A percentile compares a stretch with the other conserved stretches of the same genome.
Conservation (phyloP, 306 rosid genomes). For the Chamaecrista fasciculata region DNA sequence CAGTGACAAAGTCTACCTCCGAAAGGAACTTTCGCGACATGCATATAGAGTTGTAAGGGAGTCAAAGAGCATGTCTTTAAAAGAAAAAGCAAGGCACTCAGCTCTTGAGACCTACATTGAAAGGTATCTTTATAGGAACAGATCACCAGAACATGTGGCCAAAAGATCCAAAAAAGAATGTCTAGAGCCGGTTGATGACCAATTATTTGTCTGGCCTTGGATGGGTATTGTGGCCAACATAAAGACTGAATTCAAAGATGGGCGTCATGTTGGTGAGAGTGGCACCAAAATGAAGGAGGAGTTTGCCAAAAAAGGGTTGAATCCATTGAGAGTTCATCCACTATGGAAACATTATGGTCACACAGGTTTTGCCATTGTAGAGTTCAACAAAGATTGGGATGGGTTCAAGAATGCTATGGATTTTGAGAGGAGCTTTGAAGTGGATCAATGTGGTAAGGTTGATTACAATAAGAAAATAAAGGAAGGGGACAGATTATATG, state of each 20-base stretch:
- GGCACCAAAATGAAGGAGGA: slow-evolving; percentile 62
- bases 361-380: slow-evolving; percentile 64
- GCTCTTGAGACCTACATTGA: slow-evolving; percentile 52
- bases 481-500: slow-evolving; percentile 48
- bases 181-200: slow-evolving; percentile 2
- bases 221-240: slow-evolving; percentile 70
- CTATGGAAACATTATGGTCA: slow-evolving; percentile 68
- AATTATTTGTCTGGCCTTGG: slow-evolving; percentile 67
- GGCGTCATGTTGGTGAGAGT: slow-evolving; percentile 58
- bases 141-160: background rate
- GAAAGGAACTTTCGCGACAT: slow-evolving; percentile 54
- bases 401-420: slow-evolving; percentile 68
- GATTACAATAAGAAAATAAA: slow-evolving; percentile 33
- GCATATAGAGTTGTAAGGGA: slow-evolving; percentile 34
- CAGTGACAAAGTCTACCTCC: slow-evolving; percentile 32
- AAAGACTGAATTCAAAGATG: slow-evolving; percentile 43
- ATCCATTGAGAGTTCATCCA: slow-evolving; percentile 63
- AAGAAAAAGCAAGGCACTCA: slow-evolving; percentile 53
- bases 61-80: slow-evolving; percentile 27
- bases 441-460: slow-evolving; percentile 47
- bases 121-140: slow-evolving; percentile 33
- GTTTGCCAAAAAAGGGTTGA: slow-evolving; percentile 53
- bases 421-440: slow-evolving; percentile 62
- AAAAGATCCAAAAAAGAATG: slow-evolving; percentile 18
- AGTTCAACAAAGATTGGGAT: slow-evolving; percentile 61